These are phyloP conservation scores for Laguncularia racemosa DNA, from an alignment of 345 rosid genomes.

Conservation along the genomic window DNA sequence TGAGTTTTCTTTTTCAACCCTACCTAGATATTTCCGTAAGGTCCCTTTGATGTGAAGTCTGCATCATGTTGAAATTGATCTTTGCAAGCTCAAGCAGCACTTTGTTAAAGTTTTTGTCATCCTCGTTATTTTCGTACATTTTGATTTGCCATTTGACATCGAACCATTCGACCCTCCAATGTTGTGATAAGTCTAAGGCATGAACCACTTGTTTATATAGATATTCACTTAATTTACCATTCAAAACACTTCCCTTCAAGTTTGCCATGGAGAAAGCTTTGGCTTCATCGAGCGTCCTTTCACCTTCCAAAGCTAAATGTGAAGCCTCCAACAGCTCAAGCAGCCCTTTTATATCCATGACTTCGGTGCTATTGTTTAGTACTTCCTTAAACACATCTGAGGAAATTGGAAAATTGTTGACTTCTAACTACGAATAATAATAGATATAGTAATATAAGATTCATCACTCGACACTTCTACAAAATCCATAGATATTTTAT, in stretches of 20 bases:
- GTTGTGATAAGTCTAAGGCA: constrained; percentile 32
- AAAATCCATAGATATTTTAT: too few relatives aligned
- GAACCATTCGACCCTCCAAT: constrained; percentile 41
- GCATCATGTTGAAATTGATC: constrained; percentile 37
- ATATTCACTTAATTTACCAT: not conserved
- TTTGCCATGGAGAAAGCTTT: constrained; percentile 11
- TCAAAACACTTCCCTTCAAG: constrained; percentile 1
- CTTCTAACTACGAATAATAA: too few relatives aligned
- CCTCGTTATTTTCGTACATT: constrained; percentile 1
- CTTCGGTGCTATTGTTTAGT: constrained; percentile 10
- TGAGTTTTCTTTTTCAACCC: too few relatives aligned
- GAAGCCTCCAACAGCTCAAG: constrained; percentile 44
- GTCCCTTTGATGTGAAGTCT: constrained; percentile 39
- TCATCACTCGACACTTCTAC: too few relatives aligned
- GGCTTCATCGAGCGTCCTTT: constrained; percentile 23
- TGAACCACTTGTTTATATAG: constrained; percentile 11
- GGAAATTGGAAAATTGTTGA: too few relatives aligned
- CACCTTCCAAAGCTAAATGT: constrained; percentile 25
- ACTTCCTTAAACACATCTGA: constrained; percentile 25
- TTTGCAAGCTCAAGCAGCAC: constrained; percentile 27
- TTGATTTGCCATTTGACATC: constrained; percentile 38
- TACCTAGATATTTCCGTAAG: constrained; percentile 35
- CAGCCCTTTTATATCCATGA: constrained; percentile 17
- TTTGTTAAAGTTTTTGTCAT: not conserved
- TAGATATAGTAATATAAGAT: too few relatives aligned